Percentiles rank a stretch among this genome's conserved stretches.
These are phyloP conservation scores for Lactarius hatsudake DNA, from an alignment of 768 basidiomycete species.

Conservation along the genomic window DNA sequence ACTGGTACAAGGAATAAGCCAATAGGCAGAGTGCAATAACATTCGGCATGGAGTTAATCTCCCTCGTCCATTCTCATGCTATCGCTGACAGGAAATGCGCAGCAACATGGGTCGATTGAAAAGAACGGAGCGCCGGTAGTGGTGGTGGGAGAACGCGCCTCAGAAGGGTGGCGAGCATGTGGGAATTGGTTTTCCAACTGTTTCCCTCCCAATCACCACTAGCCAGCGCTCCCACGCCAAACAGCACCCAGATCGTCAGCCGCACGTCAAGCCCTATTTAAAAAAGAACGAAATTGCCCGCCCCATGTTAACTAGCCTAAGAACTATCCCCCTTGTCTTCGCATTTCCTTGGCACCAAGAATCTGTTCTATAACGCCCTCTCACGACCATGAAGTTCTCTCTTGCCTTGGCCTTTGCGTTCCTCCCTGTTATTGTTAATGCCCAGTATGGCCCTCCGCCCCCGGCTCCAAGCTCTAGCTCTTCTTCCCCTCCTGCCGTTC, in stretches of 20 bases:
- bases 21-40: neutral
- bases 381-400: conserved; percentile 35
- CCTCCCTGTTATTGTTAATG: conserved; percentile 36
- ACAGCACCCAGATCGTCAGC: neutral
- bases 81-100: neutral
- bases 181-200: neutral
- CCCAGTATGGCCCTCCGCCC: conserved; percentile 36
- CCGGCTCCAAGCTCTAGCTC: conserved; percentile 11
- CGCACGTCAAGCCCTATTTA: neutral
- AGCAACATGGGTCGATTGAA: neutral
- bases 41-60: neutral
- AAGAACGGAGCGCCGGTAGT: neutral
- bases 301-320: neutral
- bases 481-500: conserved; percentile 31
- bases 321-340: neutral
- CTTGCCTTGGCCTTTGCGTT: conserved; percentile 33
- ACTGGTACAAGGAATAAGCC: neutral
- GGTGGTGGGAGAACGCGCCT: conserved; percentile 2
- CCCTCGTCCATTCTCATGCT: conserved; percentile 3
- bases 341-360: neutral
- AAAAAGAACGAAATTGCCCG: conserved; percentile 5
- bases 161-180: neutral
- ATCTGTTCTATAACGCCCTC: neutral
- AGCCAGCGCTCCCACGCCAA: neutral
- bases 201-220: neutral